Base-by-base conservation (phyloP, 345 rosid species). In the Bruguiera gymnorhiza region DNA sequence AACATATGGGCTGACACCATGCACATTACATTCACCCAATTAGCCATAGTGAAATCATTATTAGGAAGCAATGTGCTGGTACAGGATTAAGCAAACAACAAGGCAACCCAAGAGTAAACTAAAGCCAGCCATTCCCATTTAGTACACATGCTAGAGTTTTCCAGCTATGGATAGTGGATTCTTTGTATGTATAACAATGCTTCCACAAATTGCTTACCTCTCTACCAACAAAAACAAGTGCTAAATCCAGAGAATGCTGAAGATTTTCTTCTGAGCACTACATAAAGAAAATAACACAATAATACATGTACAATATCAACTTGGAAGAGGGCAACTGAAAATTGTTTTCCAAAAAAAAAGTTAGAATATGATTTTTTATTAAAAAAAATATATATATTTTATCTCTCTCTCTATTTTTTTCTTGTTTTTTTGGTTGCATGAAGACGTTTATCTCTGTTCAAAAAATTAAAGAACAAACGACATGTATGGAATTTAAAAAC, bases 141-240 rank as follows among this genome's bases (percentile, higher is more conserved):
- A 13, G 19, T 43, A 43, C 50, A 43, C 50, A 13, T 2, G 50
- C 50, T 43, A 13, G 18, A 43, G 48, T 39, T 39, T 39, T 39
- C 48, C 11, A 9, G 48, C 48, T 0, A 39, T 10, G 48, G 48
- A 39, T 10, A 39, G 10, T 39, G 50, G 50, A 13, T 43, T 13
- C 50, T 13, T 43, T 43, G 50, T 15, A 43, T 43, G 50, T 43
- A 15, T 43, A 43, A 43, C 50, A 43, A 13, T 43, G 19, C 4
- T 43, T 15, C 48, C 46, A 18, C 16, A 36, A 30, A 62, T 30
- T 67, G n/a, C 70, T 80, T 82, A 95, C 99, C 94, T 89, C 87
- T 76, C 88, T 83, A 68, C 99, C 98, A 29, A 92, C 82, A 84
- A 95, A 92, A 75, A 95, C 85, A 75, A 90, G 84, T 6, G 94